A percentile compares a stretch with the other conserved stretches of the same genome.
Conservation (phyloP, 805 yeast genomes). For the Sugiyamaella smithiae region DNA sequence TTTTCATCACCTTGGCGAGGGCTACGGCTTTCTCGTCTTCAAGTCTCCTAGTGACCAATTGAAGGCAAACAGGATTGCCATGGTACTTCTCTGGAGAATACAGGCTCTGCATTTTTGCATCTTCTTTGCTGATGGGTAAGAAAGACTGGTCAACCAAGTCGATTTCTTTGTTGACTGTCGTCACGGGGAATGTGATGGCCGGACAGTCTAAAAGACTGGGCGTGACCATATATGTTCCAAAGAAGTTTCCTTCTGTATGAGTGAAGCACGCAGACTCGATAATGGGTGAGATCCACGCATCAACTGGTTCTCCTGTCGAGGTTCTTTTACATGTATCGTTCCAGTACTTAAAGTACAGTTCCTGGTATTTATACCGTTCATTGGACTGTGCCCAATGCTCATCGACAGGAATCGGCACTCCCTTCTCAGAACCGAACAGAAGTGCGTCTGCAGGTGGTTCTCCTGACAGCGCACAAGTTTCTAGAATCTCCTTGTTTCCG, state of each 20-base stretch:
- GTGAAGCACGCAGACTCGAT: not conserved
- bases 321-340: conserved; percentile 1
- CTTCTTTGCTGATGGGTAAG: conserved; percentile 4
- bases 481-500: conserved; percentile 6
- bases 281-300: conserved; percentile 4
- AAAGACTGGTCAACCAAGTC: conserved; percentile 21
- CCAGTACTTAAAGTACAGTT: not conserved
- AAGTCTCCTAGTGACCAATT: conserved; percentile 51
- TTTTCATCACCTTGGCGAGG: conserved; percentile 22
- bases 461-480: conserved; percentile 7
- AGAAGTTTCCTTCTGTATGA: not conserved
- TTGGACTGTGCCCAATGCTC: conserved; percentile 10
- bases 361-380: not conserved
- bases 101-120: conserved; percentile 22
- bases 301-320: conserved; percentile 8
- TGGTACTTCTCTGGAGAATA: conserved; percentile 47
- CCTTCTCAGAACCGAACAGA: not conserved
- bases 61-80: conserved; percentile 55
- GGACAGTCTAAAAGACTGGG: conserved; percentile 21
- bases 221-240: conserved; percentile 9
- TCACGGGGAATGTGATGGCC: conserved; percentile 16
- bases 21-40: conserved; percentile 55
- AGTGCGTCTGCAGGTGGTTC: conserved; percentile 6
- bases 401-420: not conserved
- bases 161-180: conserved; percentile 41